phyloP scores from a whole-genome alignment of 228 moss, liverwort and hornwort species.

The Sphagnum fallax region DNA sequence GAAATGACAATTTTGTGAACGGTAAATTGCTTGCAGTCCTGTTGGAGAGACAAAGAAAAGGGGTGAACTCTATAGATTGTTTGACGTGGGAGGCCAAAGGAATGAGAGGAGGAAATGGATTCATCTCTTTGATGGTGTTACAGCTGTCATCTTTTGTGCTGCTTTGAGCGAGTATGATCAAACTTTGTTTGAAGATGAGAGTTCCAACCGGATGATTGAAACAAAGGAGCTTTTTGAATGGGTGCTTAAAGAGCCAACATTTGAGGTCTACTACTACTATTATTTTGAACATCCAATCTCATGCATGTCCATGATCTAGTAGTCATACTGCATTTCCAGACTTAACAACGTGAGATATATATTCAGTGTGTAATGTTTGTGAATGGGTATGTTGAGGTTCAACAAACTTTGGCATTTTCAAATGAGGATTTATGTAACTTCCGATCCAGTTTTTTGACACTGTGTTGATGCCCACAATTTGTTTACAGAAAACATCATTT shows the following conservation, averaged over 20 bases:
- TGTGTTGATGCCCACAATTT: background rate
- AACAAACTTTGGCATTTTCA: too few relatives aligned
- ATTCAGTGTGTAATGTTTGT: too few relatives aligned
- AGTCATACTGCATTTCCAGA: too few relatives aligned
- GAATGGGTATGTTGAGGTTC: too few relatives aligned
- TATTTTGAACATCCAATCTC: too few relatives aligned
- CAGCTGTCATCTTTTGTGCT: slow-evolving; percentile 65
- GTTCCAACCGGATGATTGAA: slow-evolving; percentile 57
- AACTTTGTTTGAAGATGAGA: slow-evolving; percentile 51
- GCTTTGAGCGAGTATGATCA: slow-evolving; percentile 69
- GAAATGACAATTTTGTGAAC: background rate
- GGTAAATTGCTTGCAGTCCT: slow-evolving; percentile 1
- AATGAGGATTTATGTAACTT: too few relatives aligned
- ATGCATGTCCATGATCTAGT: too few relatives aligned
- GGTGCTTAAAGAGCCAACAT: slow-evolving; percentile 56
- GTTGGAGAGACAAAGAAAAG: slow-evolving; percentile 13
- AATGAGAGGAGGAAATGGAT: slow-evolving; percentile 64
- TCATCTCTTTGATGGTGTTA: slow-evolving; percentile 61
- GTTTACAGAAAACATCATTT: slow-evolving; percentile 45
- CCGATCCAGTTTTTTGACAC: too few relatives aligned
- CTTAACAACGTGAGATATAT: too few relatives aligned
- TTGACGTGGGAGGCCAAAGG: slow-evolving; percentile 63
- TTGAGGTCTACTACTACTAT: slow-evolving; percentile 24
- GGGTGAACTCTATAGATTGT: slow-evolving; percentile 35
- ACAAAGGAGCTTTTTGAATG: slow-evolving; percentile 62